Conservation (phyloP, 805 yeast species). For the Candida morakotiae region DNA sequence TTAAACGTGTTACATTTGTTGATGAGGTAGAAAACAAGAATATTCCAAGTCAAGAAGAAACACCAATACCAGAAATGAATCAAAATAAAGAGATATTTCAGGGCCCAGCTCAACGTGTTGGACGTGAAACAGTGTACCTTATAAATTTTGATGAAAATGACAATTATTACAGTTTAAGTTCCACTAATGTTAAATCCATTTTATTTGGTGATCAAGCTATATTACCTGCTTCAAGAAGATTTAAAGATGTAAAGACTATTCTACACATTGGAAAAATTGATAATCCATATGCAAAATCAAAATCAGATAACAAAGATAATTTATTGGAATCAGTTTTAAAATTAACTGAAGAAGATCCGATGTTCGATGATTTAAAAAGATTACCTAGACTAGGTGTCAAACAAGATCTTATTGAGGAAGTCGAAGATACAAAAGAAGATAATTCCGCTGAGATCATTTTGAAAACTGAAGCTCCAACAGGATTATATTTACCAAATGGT, state of each 20-base stretch:
- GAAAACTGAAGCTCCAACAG: slow-evolving; percentile 69
- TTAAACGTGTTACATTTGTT: slow-evolving; percentile 19
- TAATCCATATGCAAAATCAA: slow-evolving; percentile 30
- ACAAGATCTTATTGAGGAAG: slow-evolving; percentile 42
- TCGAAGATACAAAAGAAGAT: slow-evolving; percentile 33
- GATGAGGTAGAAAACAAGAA: slow-evolving; percentile 13
- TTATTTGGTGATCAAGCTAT: slow-evolving; percentile 62
- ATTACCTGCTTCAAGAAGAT: slow-evolving; percentile 49
- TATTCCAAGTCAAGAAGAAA: slow-evolving; percentile 3
- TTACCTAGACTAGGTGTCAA: slow-evolving; percentile 63
- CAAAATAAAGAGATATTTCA: slow-evolving; percentile 35
- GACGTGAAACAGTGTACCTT: slow-evolving; percentile 51
- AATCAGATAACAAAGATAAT: slow-evolving; percentile 29
- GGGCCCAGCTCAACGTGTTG: slow-evolving; percentile 67
- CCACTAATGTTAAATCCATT: slow-evolving; percentile 22
- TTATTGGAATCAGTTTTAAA: slow-evolving; percentile 30
- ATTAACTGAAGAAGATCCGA: slow-evolving; percentile 30
- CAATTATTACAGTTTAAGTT: slow-evolving; percentile 19
- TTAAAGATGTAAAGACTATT: slow-evolving; percentile 52
- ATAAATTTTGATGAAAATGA: slow-evolving; percentile 43
- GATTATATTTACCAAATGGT: slow-evolving; percentile 68
- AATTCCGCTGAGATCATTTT: slow-evolving; percentile 42
- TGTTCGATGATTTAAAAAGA: slow-evolving; percentile 40
- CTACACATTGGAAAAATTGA: slow-evolving; percentile 36
- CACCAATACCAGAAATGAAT: slow-evolving; percentile 6